Evolutionary conservation across 306 rosid species (phyloP), one percentile per base, ranked within the genome.

Genomic region (Carpinus fangiana): DNA sequence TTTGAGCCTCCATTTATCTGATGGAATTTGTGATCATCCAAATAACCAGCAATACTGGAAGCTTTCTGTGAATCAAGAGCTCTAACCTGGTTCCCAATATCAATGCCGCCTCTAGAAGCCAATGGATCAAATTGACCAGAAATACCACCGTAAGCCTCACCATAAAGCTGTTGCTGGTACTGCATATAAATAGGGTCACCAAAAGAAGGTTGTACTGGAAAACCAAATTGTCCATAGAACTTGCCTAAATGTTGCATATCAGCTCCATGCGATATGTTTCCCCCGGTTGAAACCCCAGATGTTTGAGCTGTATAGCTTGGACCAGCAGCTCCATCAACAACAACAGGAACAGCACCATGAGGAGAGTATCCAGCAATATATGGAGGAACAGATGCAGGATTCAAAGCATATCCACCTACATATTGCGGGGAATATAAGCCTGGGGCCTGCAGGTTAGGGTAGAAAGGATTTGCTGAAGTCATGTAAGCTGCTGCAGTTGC

Each of bases 401-500:
- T 87, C 65, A 79, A 81, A 52, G 90, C 17, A 76, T 87, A 87
- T 38, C 88, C 90, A 31, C 84, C 82, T 17, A 79, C 79, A 79
- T 76, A 87, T 65, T 81, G 86, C 0, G 88, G 84, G 72, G 86
- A 10, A 76, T 84, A 87, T 46, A 84, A 13, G 48, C 82, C 80
- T 3, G 84, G 68, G 60, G 84, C 76, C 71, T 76, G 90, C 66
- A 87, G 18, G 69, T 82, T 81, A 48, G 82, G 11, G 47, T 84
- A 87, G 76, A 67, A 84, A 17, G 88, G 81, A 84, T 84, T 87
- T 73, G 84, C 45, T 54, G 90, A 79, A 65, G 86, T 62, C 88
- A 87, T 73, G 75, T 87, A 89, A 61, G 88, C 88, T 51, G 88
- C 87, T 75, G 86, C 81, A 28, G 88, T 57, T 18, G 93, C 87